phyloP scores from a whole-genome alignment of 164 flowering plant genomes.

The Echeveria elegans region DNA sequence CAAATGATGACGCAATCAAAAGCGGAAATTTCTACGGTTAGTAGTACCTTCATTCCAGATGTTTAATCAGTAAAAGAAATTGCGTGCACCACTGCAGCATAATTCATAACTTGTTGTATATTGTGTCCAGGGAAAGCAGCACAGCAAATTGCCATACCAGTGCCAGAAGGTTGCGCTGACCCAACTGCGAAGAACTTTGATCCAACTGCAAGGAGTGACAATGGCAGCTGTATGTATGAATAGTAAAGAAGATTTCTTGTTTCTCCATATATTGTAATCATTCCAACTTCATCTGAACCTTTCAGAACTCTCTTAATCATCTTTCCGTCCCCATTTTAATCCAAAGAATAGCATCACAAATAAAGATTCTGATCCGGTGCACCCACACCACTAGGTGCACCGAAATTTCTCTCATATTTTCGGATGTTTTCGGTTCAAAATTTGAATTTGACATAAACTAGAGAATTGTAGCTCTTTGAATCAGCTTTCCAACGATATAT shows the following conservation, averaged over 20 bases:
- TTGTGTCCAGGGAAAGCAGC: slow-evolving; percentile 8
- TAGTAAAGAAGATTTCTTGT: background rate
- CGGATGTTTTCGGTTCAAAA: too few relatives aligned
- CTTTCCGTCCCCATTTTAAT: background rate
- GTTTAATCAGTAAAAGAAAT: background rate
- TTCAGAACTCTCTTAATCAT: background rate
- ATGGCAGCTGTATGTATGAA: slow-evolving; percentile 12
- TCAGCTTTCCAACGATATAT: too few relatives aligned
- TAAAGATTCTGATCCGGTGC: too few relatives aligned
- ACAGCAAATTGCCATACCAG: background rate
- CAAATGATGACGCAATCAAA: slow-evolving; percentile 23
- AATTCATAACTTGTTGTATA: background rate
- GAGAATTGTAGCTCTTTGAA: too few relatives aligned
- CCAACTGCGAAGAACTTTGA: slow-evolving; percentile 12
- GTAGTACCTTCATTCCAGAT: background rate
- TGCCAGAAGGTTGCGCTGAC: background rate
- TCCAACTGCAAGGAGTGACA: slow-evolving; percentile 37
- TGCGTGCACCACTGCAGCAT: background rate
- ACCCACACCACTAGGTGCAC: too few relatives aligned
- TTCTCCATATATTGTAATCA: background rate
- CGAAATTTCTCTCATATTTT: too few relatives aligned
- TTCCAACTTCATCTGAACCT: background rate
- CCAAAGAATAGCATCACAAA: background rate
- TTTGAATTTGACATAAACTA: too few relatives aligned
- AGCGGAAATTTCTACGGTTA: slow-evolving; percentile 7